Percentiles rank a stretch among this genome's conserved stretches.
These are phyloP conservation scores for Cyphellophora attinorum DNA, from an alignment of 2,329 filamentous ascomycete species.

Conservation along the genomic window DNA sequence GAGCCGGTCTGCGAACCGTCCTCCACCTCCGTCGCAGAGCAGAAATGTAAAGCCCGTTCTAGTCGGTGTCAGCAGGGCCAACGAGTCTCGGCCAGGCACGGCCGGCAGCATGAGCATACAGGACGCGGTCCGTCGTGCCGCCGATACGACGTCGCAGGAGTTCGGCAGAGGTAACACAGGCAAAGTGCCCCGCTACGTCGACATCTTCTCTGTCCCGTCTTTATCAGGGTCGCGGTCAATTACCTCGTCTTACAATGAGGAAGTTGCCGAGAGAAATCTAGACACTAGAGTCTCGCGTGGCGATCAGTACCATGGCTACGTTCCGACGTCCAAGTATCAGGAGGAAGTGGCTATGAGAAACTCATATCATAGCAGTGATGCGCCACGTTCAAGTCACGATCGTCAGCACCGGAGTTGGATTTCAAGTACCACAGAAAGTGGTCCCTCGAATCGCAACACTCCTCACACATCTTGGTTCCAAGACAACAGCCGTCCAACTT, in stretches of 20 bases:
- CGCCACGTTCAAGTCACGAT: background rate
- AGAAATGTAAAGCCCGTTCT: slow-evolving; percentile 9
- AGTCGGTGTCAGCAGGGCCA: slow-evolving; percentile 10
- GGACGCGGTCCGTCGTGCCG: slow-evolving; percentile 15
- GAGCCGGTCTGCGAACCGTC: background rate
- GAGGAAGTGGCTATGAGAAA: slow-evolving; percentile 18
- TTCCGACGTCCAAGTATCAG: slow-evolving; percentile 13
- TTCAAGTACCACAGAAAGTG: background rate
- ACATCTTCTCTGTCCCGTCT: slow-evolving; percentile 16
- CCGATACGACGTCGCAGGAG: slow-evolving; percentile 9
- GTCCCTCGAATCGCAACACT: background rate
- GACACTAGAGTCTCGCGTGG: slow-evolving; percentile 9
- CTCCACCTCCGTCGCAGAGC: background rate
- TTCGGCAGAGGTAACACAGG: slow-evolving; percentile 4
- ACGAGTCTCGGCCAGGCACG: slow-evolving; percentile 12
- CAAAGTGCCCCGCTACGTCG: slow-evolving; percentile 13
- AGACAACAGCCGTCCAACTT: background rate
- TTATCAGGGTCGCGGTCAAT: slow-evolving; percentile 1
- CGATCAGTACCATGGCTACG: slow-evolving; percentile 8
- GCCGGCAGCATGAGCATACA: slow-evolving; percentile 16
- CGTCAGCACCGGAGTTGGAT: background rate
- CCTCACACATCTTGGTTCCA: background rate
- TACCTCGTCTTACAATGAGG: slow-evolving; percentile 14
- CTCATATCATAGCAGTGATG: background rate
- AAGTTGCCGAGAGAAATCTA: slow-evolving; percentile 15